Base-by-base conservation (phyloP, 768 basidiomycete genomes). In the Leccinum broughii region DNA sequence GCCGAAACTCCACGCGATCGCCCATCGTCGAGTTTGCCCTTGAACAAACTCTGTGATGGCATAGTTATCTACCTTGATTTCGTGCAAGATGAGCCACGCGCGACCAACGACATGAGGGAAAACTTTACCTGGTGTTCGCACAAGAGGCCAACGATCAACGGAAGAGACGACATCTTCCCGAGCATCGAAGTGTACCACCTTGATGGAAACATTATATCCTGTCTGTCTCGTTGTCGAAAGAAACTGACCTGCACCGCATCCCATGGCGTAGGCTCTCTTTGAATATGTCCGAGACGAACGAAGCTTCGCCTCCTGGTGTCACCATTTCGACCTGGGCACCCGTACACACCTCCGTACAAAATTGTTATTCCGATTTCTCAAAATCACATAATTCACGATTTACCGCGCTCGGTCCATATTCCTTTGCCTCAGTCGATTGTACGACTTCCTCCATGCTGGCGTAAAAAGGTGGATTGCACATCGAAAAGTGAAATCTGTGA, bases 391-490 rank as follows among this genome's bases (percentile, higher is more conserved):
- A 52, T 26, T 37, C 24, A 7, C 76, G 44, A 20, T 85, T 50
- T 67, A 94, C 94, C 2, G 91, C 90, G 65, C 78, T 86, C 0
- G 96, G 90, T 6, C 76, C 77, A 14, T 78, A 71, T 51, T 84
- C 83, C 66, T 98, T 98, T 6, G 76, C 75, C 20, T 81, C 80
- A 0, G 85, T 83, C 2, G 85, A 86, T 3, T 73, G 68, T 0
- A 67, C 63, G 8, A 94, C 81, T 59, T 98, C 96, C 32, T 86
- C 84, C 1, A 72, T 68, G 58, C 86, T 90, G n/a, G 78, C 70
- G 69, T 97, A 98, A 74, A 99, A 99, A 0, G 96, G 96, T 0
- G 96, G 96, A 72, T 98, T 99, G 75, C 95, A 98, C 86, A 98
- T 93, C 0, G 87, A 85, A 64, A 96, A 93, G 59, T 89, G 84